Percentiles rank a stretch among this genome's conserved stretches.
Evolutionary conservation across 495 filamentous ascomycete genomes (phyloP).

Genomic region (Talaromyces borbonicus): DNA sequence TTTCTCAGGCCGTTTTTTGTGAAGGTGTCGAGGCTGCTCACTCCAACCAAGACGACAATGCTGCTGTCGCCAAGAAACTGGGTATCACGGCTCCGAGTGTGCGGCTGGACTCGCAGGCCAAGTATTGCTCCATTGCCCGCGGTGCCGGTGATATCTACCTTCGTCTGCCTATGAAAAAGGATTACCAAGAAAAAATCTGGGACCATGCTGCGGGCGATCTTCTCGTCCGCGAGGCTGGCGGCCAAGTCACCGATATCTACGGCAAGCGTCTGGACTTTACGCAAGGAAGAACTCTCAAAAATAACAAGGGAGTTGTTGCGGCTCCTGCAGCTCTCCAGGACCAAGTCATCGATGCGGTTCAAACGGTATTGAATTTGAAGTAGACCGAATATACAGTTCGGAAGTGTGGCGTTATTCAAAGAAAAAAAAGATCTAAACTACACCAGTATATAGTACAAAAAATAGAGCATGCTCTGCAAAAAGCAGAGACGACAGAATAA

Average conservation of each 20-base stretch:
- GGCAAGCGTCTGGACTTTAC: conserved; percentile 77
- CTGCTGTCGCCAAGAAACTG: conserved; percentile 69
- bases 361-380: conserved; percentile 59
- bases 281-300: conserved; percentile 71
- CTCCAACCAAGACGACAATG: conserved; percentile 78
- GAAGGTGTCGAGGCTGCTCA: conserved; percentile 91
- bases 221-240: conserved; percentile 89
- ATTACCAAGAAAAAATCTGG: conserved; percentile 99
- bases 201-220: conserved; percentile 96
- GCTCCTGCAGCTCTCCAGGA: conserved; percentile 66
- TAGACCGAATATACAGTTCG: conserved; percentile 2
- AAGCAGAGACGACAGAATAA: conserved; percentile 18
- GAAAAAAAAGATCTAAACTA: conserved; percentile 25
- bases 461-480: too few relatives aligned
- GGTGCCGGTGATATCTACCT: conserved; percentile 94
- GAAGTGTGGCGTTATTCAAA: conserved; percentile 12
- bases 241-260: conserved; percentile 76
- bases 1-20: conserved; percentile 78
- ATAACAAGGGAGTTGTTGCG: conserved; percentile 89
- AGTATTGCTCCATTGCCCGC: conserved; percentile 92
- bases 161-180: conserved; percentile 68
- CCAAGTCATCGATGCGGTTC: conserved; percentile 72
- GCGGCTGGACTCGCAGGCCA: conserved; percentile 93
- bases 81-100: conserved; percentile 81
- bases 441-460: conserved; percentile 19